These are phyloP conservation scores for Lachancea fermentati DNA, from an alignment of 805 yeast species.

Conservation along the genomic window DNA sequence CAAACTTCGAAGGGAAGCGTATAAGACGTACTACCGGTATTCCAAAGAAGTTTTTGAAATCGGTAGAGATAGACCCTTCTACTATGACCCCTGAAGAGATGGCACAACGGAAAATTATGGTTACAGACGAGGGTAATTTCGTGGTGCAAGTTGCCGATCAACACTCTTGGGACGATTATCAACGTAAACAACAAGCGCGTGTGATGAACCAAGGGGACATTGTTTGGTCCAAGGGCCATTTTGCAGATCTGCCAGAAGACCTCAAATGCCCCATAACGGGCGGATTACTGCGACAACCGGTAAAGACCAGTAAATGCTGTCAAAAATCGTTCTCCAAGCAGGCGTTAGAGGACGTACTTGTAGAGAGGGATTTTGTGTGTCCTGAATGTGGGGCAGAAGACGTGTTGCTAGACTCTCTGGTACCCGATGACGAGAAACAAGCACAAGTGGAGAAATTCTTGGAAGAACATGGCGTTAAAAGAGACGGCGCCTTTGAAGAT, in stretches of 20 bases:
- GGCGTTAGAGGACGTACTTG: conserved; percentile 56
- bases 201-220: conserved; percentile 37
- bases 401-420: conserved; percentile 66
- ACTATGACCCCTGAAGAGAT: conserved; percentile 62
- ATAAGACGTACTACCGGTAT: conserved; percentile 95
- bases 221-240: conserved; percentile 41
- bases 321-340: conserved; percentile 50
- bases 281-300: conserved; percentile 64
- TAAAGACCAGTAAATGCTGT: conserved; percentile 77
- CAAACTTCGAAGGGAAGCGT: conserved; percentile 87
- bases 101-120: conserved; percentile 58
- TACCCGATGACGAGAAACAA: conserved; percentile 54
- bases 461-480: conserved; percentile 29
- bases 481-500: conserved; percentile 6
- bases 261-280: conserved; percentile 67
- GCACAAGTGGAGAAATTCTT: conserved; percentile 48
- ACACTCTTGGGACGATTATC: conserved; percentile 83
- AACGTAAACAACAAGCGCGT: conserved; percentile 47
- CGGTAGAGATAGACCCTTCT: conserved; percentile 49
- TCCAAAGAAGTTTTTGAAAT: conserved; percentile 85
- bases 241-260: conserved; percentile 44
- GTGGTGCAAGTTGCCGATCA: conserved; percentile 95
- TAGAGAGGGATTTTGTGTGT: conserved; percentile 84
- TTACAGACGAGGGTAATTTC: conserved; percentile 91
- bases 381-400: conserved; percentile 80